Conservation (phyloP, 116 monocot genomes). For the Trichopus zeylanicus region DNA sequence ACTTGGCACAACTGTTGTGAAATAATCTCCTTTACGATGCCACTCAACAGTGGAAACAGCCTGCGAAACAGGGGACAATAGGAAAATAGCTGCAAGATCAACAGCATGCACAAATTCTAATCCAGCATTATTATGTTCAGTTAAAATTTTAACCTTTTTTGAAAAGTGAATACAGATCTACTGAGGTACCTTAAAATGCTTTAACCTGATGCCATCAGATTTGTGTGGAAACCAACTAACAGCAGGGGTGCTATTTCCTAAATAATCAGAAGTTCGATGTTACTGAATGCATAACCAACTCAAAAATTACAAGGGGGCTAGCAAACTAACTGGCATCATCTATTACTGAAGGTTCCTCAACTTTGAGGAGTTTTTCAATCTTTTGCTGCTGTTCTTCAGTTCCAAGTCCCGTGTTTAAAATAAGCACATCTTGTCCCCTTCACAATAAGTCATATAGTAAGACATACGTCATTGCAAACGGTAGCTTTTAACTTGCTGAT, state of each 20-base stretch:
- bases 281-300: neutral
- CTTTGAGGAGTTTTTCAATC: constrained; percentile 48
- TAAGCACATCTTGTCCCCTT: constrained; percentile 83
- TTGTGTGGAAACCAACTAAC: constrained; percentile 73
- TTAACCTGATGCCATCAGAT: constrained; percentile 58
- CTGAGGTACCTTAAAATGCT: constrained; percentile 73
- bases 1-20: constrained; percentile 77
- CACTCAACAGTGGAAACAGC: constrained; percentile 79
- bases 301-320: neutral
- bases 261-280: constrained; percentile 1
- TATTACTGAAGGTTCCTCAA: constrained; percentile 20
- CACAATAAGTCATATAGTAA: constrained; percentile 7
- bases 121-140: neutral
- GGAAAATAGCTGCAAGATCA: neutral
- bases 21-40: constrained; percentile 96
- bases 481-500: no score
- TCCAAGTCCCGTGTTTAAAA: constrained; percentile 80
- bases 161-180: neutral
- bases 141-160: neutral
- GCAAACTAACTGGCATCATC: constrained; percentile 43
- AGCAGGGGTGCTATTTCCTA: constrained; percentile 29
- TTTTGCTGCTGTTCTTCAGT: constrained; percentile 49
- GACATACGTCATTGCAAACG: neutral
- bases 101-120: neutral
- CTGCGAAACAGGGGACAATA: constrained; percentile 23